These are phyloP conservation scores for Polyrhizophydium stewartii DNA, from an alignment of 371 early-diverging fungal species.

Conservation along the genomic window DNA sequence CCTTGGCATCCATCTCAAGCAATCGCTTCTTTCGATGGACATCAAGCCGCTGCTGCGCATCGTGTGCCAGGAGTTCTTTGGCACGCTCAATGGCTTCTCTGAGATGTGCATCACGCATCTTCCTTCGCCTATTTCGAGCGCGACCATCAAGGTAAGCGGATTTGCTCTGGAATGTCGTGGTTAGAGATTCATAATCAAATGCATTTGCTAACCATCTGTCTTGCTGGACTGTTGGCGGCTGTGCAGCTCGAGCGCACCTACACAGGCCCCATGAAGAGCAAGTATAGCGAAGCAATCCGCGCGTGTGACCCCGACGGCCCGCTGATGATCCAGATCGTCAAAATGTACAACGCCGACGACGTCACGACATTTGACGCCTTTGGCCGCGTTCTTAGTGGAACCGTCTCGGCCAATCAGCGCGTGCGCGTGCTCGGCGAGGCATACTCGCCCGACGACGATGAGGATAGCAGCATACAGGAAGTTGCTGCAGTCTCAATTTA, in stretches of 20 bases:
- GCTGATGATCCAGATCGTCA: conserved; percentile 85
- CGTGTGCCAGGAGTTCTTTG: conserved; percentile 88
- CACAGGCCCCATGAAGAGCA: background rate
- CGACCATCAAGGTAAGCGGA: conserved; percentile 34
- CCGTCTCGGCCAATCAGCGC: conserved; percentile 64
- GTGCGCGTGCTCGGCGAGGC: conserved; percentile 91
- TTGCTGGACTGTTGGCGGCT: too few relatives aligned
- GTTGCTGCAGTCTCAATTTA: conserved; percentile 73
- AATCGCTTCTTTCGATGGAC: conserved; percentile 70
- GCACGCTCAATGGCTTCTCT: conserved; percentile 78
- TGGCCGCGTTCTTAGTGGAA: conserved; percentile 91
- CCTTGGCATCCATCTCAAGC: conserved; percentile 79
- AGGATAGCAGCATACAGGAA: conserved; percentile 85
- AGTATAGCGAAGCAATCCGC: conserved; percentile 5
- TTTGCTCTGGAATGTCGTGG: too few relatives aligned
- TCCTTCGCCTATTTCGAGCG: conserved; percentile 78
- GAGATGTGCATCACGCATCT: conserved; percentile 83
- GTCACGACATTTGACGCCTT: conserved; percentile 82
- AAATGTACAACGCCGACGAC: conserved; percentile 82
- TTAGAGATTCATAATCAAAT: background rate
- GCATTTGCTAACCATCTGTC: too few relatives aligned
- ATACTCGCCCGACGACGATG: conserved; percentile 89
- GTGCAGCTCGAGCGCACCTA: background rate
- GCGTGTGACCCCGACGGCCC: conserved; percentile 85
- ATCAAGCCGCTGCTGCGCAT: conserved; percentile 76